Base-by-base conservation (phyloP, 441 rosid species). In the Populus trichocarpa region DNA sequence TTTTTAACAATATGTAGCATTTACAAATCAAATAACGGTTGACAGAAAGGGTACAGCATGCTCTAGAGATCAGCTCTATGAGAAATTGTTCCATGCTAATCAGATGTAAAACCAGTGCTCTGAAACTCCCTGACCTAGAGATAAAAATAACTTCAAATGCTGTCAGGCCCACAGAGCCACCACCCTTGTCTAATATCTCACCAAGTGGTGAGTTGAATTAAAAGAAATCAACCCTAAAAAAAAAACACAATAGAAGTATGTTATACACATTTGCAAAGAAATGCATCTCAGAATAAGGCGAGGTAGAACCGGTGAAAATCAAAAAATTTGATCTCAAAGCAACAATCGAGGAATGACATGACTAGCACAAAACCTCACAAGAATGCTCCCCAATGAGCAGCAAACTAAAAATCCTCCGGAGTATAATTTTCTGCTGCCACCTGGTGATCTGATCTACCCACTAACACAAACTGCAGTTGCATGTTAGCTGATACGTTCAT, bases 241-340 rank as follows among this genome's bases (percentile, higher is more conserved):
- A 25, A n/a, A 74, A 80, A 8, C 79, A 75, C 67, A 73, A 77
- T 65, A 46, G 12, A 79, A 32, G 75, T 46, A 79, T 78, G 82
- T 85, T 89, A 89, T 90, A 87, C 91, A 89, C 92, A 88, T 80
- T 89, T 89, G 85, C 84, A 69, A 84, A 82, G 83, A 82, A 84
- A 86, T 66, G 87, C 85, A 78, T 71, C 78, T 79, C 81, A 79
- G 77, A 70, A 80, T 75, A 35, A 35, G 76, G 69, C 69, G 33
- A 53, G 75, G 81, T 71, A 70, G 63, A 75, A 71, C 42, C 16
- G 42, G 75, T 12, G 22, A 63, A 22, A 76, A 75, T 32, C 38
- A 64, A 72, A 75, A 64, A 72, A 36, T 68, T 70, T 78, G 36
- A 76, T 78, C 79, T 76, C 63, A 57, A 70, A 36, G 59, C 73